These are phyloP conservation scores for Arxiozyma bovina DNA, from an alignment of 1,139 yeast species.

Conservation along the genomic window DNA sequence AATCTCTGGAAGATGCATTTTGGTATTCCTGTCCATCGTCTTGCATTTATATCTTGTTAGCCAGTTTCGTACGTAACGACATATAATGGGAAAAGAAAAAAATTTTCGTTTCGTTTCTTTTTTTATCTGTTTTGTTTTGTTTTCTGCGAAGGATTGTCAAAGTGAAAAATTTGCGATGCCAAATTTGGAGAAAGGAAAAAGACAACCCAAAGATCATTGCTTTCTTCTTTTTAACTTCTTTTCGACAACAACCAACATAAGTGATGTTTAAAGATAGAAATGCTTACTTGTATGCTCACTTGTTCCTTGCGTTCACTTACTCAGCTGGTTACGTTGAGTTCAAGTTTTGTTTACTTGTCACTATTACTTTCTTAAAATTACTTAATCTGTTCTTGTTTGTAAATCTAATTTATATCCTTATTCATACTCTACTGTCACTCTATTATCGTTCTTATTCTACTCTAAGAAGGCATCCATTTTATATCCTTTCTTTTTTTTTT, in stretches of 20 bases:
- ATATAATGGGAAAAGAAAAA: too few relatives aligned
- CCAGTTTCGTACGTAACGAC: background rate
- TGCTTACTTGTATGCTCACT: too few relatives aligned
- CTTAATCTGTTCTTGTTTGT: background rate
- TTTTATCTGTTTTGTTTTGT: too few relatives aligned
- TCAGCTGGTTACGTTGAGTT: too few relatives aligned
- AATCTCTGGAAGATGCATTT: too few relatives aligned
- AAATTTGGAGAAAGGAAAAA: background rate
- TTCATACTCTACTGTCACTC: background rate
- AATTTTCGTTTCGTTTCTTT: background rate
- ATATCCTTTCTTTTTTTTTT: background rate
- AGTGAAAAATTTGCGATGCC: conserved; percentile 1
- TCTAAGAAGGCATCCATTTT: background rate
- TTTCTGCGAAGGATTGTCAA: background rate
- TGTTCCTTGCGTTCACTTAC: background rate
- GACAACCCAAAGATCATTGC: background rate
- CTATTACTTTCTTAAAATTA: background rate
- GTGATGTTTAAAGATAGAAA: background rate
- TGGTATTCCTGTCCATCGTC: too few relatives aligned
- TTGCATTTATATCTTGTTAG: background rate
- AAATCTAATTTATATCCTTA: too few relatives aligned
- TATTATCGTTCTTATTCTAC: background rate
- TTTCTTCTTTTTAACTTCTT: background rate
- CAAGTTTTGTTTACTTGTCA: too few relatives aligned
- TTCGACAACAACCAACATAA: background rate